A percentile compares a stretch with the other conserved stretches of the same genome.
phyloP scores from a whole-genome alignment of 805 yeast species.

The Saturnispora sanitii region DNA sequence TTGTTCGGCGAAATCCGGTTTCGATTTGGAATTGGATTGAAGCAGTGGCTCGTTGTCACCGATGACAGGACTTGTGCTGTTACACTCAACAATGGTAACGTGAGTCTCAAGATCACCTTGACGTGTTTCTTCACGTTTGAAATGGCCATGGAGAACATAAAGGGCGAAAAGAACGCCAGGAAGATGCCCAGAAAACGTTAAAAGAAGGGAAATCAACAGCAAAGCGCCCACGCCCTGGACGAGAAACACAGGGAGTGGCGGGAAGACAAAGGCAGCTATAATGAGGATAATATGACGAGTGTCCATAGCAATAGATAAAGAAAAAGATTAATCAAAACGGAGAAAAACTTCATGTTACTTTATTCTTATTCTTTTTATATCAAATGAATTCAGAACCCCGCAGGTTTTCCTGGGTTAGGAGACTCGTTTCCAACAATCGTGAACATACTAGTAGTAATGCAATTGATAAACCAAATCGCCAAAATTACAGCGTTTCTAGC shows the following conservation, averaged over 20 bases:
- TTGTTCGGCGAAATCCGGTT: no score
- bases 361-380: no score
- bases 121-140: neutral
- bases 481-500: no score
- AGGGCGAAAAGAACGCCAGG: constrained; percentile 44
- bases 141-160: constrained; percentile 26
- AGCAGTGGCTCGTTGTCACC: neutral
- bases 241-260: constrained; percentile 65
- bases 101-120: neutral
- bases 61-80: neutral
- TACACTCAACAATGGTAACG: neutral
- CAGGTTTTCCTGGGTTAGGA: constrained; percentile 29
- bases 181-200: constrained; percentile 39
- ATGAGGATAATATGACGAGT: constrained; percentile 31
- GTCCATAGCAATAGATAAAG: neutral
- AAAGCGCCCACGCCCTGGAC: constrained; percentile 54
- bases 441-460: no score
- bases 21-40: neutral
- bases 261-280: constrained; percentile 51
- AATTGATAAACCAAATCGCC: no score
- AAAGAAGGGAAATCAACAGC: constrained; percentile 32
- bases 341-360: neutral
- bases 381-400: constrained; percentile 4
- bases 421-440: constrained; percentile 26
- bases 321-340: neutral